A percentile compares a stretch with the other conserved stretches of the same genome.
These are phyloP conservation scores for Leccinum rimulosum DNA, from an alignment of 768 basidiomycete species.

Conservation along the genomic window DNA sequence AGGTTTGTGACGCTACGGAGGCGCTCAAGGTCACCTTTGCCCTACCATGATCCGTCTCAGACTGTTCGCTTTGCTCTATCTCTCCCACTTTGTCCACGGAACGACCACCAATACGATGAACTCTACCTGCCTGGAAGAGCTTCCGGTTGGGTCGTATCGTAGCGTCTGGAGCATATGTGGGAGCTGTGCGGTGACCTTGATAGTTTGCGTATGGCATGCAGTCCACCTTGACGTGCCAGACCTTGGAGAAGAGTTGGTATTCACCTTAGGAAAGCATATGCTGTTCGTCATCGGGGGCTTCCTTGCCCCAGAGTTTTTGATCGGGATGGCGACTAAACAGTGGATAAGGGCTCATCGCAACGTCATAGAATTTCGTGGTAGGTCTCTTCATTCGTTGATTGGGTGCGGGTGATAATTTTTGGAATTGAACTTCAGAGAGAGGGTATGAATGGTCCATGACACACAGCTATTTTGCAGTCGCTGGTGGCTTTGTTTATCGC, in stretches of 20 bases:
- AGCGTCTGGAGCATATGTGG: background rate
- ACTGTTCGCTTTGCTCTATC: background rate
- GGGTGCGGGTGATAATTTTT: background rate
- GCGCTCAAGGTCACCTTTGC: background rate
- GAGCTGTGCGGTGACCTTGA: background rate
- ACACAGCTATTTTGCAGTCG: too few species aligned
- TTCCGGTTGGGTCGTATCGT: background rate
- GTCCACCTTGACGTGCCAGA: background rate
- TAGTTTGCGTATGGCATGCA: background rate
- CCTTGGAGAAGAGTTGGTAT: background rate
- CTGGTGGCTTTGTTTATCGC: too few species aligned
- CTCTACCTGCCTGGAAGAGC: background rate
- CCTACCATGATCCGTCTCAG: background rate
- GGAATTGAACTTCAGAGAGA: background rate
- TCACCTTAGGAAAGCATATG: background rate
- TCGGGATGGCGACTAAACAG: background rate
- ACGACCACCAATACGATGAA: background rate
- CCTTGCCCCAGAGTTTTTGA: background rate
- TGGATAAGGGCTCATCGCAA: background rate
- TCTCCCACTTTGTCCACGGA: background rate
- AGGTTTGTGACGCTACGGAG: too few species aligned
- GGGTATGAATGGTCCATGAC: background rate
- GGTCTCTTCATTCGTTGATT: background rate
- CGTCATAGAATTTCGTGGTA: background rate
- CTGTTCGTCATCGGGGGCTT: background rate